Conservation (phyloP, 495 filamentous ascomycete species). For the Astrothelium macrocarpum region DNA sequence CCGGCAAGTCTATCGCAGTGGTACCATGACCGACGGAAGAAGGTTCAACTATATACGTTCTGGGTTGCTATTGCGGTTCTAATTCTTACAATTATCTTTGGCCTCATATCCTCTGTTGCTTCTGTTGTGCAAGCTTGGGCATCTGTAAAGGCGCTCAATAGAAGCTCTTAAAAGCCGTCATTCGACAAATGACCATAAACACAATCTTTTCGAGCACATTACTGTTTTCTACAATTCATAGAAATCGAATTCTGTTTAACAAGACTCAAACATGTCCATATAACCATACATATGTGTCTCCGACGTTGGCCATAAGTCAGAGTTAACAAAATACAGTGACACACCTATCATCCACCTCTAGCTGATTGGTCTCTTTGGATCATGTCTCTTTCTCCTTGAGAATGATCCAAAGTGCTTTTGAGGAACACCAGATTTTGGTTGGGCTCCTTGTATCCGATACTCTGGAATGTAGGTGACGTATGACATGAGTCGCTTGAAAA, state of each 20-base stretch:
- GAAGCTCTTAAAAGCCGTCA: not conserved
- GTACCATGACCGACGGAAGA: slow-evolving; percentile 44
- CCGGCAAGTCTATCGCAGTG: slow-evolving; percentile 39
- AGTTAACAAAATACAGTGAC: not conserved
- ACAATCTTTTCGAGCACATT: too few species aligned
- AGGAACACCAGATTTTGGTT: not conserved
- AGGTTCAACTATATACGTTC: slow-evolving; percentile 45
- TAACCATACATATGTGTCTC: not conserved
- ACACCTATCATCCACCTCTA: not conserved
- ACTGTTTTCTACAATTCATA: not conserved
- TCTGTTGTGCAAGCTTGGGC: slow-evolving; percentile 18
- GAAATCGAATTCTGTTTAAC: not conserved
- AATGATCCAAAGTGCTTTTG: not conserved
- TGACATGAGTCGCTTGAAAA: not conserved
- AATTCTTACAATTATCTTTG: slow-evolving; percentile 42
- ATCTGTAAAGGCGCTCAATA: not conserved
- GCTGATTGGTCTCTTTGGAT: not conserved
- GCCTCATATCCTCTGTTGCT: slow-evolving; percentile 36
- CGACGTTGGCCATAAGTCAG: not conserved
- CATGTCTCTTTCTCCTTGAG: not conserved
- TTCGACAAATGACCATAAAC: not conserved
- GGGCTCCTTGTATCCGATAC: not conserved
- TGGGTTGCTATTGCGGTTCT: slow-evolving; percentile 44
- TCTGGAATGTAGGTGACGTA: not conserved
- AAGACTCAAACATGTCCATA: not conserved